These are phyloP conservation scores for Fraxinus xanthoxyloides DNA, from an alignment of 305 asterid species.

Conservation along the genomic window DNA sequence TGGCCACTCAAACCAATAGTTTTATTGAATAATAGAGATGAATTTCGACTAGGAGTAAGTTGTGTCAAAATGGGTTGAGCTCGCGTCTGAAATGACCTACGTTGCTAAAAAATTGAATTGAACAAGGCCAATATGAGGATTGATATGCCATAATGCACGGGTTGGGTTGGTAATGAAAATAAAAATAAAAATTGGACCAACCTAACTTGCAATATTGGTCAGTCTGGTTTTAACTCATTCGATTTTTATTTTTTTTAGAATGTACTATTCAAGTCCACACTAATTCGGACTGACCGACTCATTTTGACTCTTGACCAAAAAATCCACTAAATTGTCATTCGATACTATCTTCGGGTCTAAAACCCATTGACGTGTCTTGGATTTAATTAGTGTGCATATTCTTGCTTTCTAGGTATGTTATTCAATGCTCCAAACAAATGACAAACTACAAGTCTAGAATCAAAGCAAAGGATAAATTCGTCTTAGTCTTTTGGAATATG, in stretches of 20 bases:
- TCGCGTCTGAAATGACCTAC: neutral
- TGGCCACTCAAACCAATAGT: neutral
- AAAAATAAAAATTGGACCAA: neutral
- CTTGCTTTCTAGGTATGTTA: neutral
- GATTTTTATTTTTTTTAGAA: too few relatives aligned
- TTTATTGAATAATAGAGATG: neutral
- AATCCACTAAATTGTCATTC: neutral
- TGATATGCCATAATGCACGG: neutral
- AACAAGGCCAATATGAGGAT: neutral
- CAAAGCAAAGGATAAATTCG: neutral
- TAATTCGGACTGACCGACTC: too few relatives aligned
- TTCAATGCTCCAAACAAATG: neutral
- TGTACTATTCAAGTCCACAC: too few relatives aligned
- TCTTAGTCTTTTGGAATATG: neutral
- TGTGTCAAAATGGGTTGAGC: neutral
- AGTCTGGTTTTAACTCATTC: neutral
- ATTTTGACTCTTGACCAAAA: too few relatives aligned
- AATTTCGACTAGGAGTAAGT: too few relatives aligned
- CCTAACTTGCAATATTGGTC: neutral
- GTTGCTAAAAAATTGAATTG: too few relatives aligned
- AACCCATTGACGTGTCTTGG: neutral
- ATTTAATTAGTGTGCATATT: neutral
- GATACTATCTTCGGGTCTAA: neutral
- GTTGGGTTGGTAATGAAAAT: neutral
- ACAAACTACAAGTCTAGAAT: neutral